These are phyloP conservation scores for Cyberlindnera lachancei DNA, from an alignment of 805 yeast genomes.

Conservation along the genomic window DNA sequence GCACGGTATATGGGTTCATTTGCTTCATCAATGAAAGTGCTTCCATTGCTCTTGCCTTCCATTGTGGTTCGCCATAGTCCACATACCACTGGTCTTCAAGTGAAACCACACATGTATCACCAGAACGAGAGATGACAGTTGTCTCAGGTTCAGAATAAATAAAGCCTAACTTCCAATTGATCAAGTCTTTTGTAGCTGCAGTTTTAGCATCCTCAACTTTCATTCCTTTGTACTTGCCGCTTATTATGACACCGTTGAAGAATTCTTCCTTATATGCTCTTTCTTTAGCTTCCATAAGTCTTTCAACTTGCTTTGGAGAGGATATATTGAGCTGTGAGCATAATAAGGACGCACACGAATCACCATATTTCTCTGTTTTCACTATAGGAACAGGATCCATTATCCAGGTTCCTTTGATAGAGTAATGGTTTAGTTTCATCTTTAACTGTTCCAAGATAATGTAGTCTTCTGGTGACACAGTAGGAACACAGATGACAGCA, in stretches of 20 bases:
- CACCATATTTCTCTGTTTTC: constrained; percentile 80
- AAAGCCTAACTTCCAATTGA: constrained; percentile 73
- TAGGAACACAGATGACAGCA: constrained; percentile 97
- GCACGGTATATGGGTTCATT: constrained; percentile 72
- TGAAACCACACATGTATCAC: constrained; percentile 94
- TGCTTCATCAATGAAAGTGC: constrained; percentile 71
- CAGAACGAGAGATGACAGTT: constrained; percentile 85
- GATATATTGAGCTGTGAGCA: constrained; percentile 85
- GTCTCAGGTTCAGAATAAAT: constrained; percentile 94
- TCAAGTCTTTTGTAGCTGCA: constrained; percentile 74
- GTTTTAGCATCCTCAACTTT: constrained; percentile 89
- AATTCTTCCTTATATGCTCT: constrained; percentile 93
- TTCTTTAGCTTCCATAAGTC: constrained; percentile 89
- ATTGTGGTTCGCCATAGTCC: constrained; percentile 90
- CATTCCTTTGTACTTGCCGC: constrained; percentile 81
- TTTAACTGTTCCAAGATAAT: constrained; percentile 78
- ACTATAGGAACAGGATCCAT: constrained; percentile 68
- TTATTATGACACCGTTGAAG: constrained; percentile 77
- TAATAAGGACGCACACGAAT: constrained; percentile 74
- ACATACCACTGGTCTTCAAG: constrained; percentile 98
- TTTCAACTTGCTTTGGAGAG: constrained; percentile 86
- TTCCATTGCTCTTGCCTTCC: constrained; percentile 79
- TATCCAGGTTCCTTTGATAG: constrained; percentile 83
- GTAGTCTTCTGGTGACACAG: constrained; percentile 97
- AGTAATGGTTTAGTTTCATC: constrained; percentile 86